Conservation (phyloP, 805 yeast species). For the Candida koratica region DNA sequence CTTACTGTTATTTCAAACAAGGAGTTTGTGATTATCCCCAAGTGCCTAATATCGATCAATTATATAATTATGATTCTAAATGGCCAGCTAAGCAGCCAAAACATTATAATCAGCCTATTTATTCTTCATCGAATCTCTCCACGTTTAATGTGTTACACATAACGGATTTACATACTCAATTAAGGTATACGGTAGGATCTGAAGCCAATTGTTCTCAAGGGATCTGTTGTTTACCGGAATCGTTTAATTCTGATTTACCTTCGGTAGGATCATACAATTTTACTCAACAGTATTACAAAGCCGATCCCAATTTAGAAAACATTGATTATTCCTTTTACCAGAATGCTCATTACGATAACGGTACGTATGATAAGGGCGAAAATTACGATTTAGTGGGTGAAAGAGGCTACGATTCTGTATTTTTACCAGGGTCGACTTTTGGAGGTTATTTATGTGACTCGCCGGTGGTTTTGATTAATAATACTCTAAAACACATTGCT, state of each 20-base stretch:
- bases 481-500: slow-evolving; percentile 40
- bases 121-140: slow-evolving; percentile 20
- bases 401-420: slow-evolving; percentile 18
- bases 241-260: slow-evolving; percentile 31
- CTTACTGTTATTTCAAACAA: slow-evolving; percentile 50
- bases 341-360: slow-evolving; percentile 26
- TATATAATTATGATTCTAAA: slow-evolving; percentile 24
- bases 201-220: slow-evolving; percentile 54
- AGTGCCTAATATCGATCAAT: slow-evolving; percentile 44
- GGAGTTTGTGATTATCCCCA: slow-evolving; percentile 51
- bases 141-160: slow-evolving; percentile 61
- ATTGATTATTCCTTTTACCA: slow-evolving; percentile 18
- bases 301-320: slow-evolving; percentile 11
- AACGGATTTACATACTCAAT: slow-evolving; percentile 62
- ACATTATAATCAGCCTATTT: slow-evolving; percentile 25
- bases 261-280: slow-evolving; percentile 23
- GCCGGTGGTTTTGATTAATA: slow-evolving; percentile 59
- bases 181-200: slow-evolving; percentile 49
- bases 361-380: slow-evolving; percentile 27
- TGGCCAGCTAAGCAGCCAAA: slow-evolving; percentile 35
- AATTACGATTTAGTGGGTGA: slow-evolving; percentile 29
- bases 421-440: slow-evolving; percentile 53
- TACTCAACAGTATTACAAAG: slow-evolving; percentile 24
- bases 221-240: slow-evolving; percentile 61
- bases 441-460: slow-evolving; percentile 66